Base-by-base conservation (phyloP, 148 eudicot species). In the Vaccinium macrocarpon region DNA sequence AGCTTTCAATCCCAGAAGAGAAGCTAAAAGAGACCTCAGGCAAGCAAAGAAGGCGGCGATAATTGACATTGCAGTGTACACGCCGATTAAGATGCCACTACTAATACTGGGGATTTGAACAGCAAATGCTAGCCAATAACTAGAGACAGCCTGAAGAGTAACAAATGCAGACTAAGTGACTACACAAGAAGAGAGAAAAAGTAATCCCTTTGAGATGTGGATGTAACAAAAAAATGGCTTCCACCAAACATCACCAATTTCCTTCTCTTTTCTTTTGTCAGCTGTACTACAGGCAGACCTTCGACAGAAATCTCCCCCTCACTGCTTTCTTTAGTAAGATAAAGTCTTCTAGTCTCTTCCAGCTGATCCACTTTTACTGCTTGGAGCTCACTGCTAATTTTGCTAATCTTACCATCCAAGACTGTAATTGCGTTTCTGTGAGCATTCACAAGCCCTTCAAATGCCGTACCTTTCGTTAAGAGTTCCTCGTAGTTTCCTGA, bases 401-500 rank as follows among this genome's bases (percentile, higher is more conserved):
- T 71, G 7, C 46, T 61, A 55, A 2, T 50, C 72, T 84, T 64
- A 59, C 87, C 29, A 55, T 87, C 90, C 18, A 53, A 27, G 56
- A 64, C 61, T 48, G 86, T 86, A 82, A 89, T 68, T 19, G 92
- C 86, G 73, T 84, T 77, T 81, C 88, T 88, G 80, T 93, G 94
- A 82, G 97, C 94, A 89, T 83, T 86, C 66, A 93, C 92, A 81
- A 93, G 94, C 73, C 86, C 87, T 66, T 92, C 90, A 86, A 93
- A 93, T 81, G 91, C 86, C 49, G 90, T 91, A 80, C 93, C 93
- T 10, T 82, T 84, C 42, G 61, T 90, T 75, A 92, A 55, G 11
- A 92, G 91, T 53, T 91, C 91, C 51, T 87, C 6, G 18, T 89
- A 92, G 84, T 80, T 89, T 88, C 97, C 97, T 64, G 89, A 83